phyloP scores from a whole-genome alignment of 2,329 filamentous ascomycete species.

The Fusarium solani-melongenae region DNA sequence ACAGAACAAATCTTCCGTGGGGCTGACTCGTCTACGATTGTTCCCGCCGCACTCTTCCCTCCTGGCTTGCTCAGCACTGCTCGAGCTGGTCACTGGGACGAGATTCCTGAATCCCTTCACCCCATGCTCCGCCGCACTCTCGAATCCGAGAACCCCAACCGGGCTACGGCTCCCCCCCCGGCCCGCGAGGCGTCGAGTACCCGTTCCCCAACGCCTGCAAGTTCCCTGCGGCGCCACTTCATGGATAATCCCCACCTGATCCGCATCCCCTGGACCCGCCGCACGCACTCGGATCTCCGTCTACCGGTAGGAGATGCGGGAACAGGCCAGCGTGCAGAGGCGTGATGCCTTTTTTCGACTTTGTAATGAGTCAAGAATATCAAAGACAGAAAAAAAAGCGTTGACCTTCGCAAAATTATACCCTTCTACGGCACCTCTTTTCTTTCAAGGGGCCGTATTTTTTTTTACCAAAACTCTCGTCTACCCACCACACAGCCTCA shows the following conservation, averaged over 20 bases:
- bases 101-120: slow-evolving; percentile 67
- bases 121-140: slow-evolving; percentile 62
- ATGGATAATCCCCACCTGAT: slow-evolving; percentile 27
- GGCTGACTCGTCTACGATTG: slow-evolving; percentile 38
- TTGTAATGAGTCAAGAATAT: slow-evolving; percentile 1
- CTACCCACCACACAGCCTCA: slow-evolving; percentile 13
- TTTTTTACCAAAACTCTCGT: slow-evolving; percentile 6
- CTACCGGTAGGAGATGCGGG: slow-evolving; percentile 51
- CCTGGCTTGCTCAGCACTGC: slow-evolving; percentile 65
- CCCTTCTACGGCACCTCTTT: slow-evolving; percentile 25
- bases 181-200: slow-evolving; percentile 19
- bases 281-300: slow-evolving; percentile 51
- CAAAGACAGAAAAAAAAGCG: slow-evolving; percentile 24
- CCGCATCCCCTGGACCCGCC: slow-evolving; percentile 34
- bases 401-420: slow-evolving; percentile 36
- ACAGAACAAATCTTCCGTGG: slow-evolving; percentile 53
- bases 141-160: slow-evolving; percentile 49
- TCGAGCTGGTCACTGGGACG: slow-evolving; percentile 66
- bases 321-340: slow-evolving; percentile 35
- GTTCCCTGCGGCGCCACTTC: slow-evolving; percentile 28
- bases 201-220: slow-evolving; percentile 16
- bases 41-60: slow-evolving; percentile 57
- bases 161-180: slow-evolving; percentile 25
- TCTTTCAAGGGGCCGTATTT: slow-evolving; percentile 6
- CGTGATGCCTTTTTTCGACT: slow-evolving; percentile 17